Percentiles rank a stretch among this genome's conserved stretches.
Conservation (phyloP, 768 basidiomycete species). For the Hebeloma cylindrosporum region DNA sequence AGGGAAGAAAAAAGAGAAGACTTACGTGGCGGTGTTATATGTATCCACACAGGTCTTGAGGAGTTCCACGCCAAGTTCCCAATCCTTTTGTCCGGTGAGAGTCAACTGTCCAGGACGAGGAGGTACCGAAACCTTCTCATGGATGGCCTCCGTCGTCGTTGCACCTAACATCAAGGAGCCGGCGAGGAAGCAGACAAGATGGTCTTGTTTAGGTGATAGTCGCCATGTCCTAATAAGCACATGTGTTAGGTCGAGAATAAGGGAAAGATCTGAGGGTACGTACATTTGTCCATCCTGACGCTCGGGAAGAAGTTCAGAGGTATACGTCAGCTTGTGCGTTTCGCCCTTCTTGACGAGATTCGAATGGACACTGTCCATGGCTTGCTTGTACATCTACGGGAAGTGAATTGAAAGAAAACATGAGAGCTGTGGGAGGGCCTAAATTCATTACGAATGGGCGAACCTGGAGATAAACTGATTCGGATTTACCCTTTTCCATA, state of each 20-base stretch:
- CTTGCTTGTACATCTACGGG: constrained; percentile 78
- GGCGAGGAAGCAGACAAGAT: constrained; percentile 93
- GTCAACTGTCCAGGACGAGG: constrained; percentile 63
- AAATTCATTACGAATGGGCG: too few relatives aligned
- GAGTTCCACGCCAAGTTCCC: constrained; percentile 78
- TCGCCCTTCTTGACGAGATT: constrained; percentile 67
- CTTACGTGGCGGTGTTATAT: constrained; percentile 79
- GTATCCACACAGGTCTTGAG: constrained; percentile 87
- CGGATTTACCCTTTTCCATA: constrained; percentile 60
- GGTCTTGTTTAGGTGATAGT: constrained; percentile 86
- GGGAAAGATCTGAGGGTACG: not conserved
- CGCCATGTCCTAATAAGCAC: constrained; percentile 58
- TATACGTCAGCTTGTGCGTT: constrained; percentile 63
- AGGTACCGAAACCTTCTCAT: constrained; percentile 57
- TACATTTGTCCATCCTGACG: constrained; percentile 37
- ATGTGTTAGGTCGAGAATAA: constrained; percentile 1
- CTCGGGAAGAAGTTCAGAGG: constrained; percentile 77
- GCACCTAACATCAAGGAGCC: constrained; percentile 91
- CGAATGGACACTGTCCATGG: constrained; percentile 79
- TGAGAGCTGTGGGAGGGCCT: not conserved
- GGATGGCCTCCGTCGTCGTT: constrained; percentile 57
- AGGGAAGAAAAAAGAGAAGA: constrained; percentile 9
- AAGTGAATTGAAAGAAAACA: not conserved
- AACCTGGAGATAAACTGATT: constrained; percentile 77
- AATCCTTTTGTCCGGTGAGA: constrained; percentile 67